phyloP scores from a whole-genome alignment of 2,329 filamentous ascomycete species.

The Lecanosticta acicola region DNA sequence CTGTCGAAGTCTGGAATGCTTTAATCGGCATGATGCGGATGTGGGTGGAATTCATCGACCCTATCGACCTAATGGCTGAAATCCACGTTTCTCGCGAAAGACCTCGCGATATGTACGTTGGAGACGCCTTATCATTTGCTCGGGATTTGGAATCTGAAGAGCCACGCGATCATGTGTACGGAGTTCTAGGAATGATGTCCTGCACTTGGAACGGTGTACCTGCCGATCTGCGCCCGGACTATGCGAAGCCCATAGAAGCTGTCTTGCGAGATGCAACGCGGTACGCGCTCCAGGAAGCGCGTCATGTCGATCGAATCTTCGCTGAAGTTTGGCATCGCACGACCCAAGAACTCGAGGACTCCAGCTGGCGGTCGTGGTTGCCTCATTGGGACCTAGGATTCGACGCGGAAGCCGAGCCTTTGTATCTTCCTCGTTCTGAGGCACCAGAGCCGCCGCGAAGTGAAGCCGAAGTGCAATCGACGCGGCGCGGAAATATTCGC shows the following conservation, averaged over 20 bases:
- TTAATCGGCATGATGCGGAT: background rate
- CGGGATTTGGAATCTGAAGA: background rate
- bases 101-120: background rate
- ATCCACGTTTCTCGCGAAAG: background rate
- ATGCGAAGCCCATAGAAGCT: background rate
- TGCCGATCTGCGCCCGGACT: background rate
- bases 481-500: background rate
- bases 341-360: background rate
- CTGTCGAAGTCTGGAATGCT: background rate
- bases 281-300: background rate
- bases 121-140: background rate
- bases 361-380: background rate
- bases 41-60: too few relatives aligned
- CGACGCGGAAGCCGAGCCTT: background rate
- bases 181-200: background rate
- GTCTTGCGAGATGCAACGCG: background rate
- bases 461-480: background rate
- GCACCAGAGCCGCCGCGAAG: background rate
- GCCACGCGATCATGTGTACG: background rate
- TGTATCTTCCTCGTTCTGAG: too few relatives aligned
- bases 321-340: background rate
- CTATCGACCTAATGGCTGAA: background rate
- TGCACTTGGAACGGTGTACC: background rate
- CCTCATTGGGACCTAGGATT: background rate
- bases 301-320: background rate